These are phyloP conservation scores for Talaromyces marneffei DNA, from an alignment of 2,329 filamentous ascomycete species.

Conservation along the genomic window DNA sequence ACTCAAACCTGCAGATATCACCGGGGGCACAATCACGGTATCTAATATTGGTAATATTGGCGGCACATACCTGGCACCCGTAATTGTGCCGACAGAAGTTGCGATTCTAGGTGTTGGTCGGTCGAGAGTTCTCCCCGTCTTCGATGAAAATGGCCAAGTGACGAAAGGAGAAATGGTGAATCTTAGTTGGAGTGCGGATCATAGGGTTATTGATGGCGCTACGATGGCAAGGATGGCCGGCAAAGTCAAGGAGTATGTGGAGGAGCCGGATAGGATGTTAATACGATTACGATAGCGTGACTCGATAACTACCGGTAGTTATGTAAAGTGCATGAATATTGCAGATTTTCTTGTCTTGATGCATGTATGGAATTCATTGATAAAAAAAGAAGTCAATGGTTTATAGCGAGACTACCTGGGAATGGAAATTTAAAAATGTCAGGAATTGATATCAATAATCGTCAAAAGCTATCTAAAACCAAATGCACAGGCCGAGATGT, in stretches of 20 bases:
- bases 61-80: conserved; percentile 82
- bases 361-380: background rate
- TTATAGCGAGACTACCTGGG: background rate
- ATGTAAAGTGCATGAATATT: background rate
- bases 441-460: too few species aligned
- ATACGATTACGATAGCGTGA: conserved; percentile 69
- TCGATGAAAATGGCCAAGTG: conserved; percentile 54
- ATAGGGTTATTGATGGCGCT: conserved; percentile 88
- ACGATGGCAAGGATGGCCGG: conserved; percentile 90
- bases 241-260: conserved; percentile 68
- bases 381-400: background rate
- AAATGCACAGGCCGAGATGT: background rate
- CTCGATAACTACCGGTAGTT: background rate
- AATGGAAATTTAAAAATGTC: too few species aligned
- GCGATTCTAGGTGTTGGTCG: conserved; percentile 86
- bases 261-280: conserved; percentile 82
- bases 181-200: conserved; percentile 95
- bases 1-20: conserved; percentile 67
- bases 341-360: background rate
- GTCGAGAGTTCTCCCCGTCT: conserved; percentile 73
- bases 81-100: conserved; percentile 85
- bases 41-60: conserved; percentile 96
- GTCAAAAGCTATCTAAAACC: background rate
- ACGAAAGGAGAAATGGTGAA: conserved; percentile 75
- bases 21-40: conserved; percentile 85